phyloP scores from a whole-genome alignment of 768 basidiomycete species.

The Phylloporus rhodoxanthus region DNA sequence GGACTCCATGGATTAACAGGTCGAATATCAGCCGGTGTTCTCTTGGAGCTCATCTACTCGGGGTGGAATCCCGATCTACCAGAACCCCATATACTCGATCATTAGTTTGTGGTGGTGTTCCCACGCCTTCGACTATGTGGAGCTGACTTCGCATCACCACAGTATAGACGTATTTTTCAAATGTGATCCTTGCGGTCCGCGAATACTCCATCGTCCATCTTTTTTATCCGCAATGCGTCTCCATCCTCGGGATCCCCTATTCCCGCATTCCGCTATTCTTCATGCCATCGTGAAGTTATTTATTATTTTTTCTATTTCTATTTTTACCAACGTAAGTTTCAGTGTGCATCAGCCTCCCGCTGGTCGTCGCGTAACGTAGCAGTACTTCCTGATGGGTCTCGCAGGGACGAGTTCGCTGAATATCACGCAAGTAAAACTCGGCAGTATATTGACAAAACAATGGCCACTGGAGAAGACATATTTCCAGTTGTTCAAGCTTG shows the following conservation, averaged over 20 bases:
- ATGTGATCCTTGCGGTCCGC: conserved; percentile 81
- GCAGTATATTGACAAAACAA: conserved; percentile 80
- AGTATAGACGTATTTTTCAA: conserved; percentile 87
- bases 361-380: conserved; percentile 71
- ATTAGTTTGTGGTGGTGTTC: conserved; percentile 53
- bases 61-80: conserved; percentile 87
- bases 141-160: conserved; percentile 14
- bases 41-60: conserved; percentile 62
- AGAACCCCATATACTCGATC: conserved; percentile 63
- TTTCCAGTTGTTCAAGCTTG: conserved; percentile 86
- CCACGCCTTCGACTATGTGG: conserved; percentile 2
- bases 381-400: conserved; percentile 64
- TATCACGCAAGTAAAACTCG: conserved; percentile 85
- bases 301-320: neutral
- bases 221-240: conserved; percentile 77
- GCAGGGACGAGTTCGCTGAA: conserved; percentile 82
- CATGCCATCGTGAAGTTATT: conserved; percentile 72
- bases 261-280: conserved; percentile 84
- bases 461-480: conserved; percentile 85
- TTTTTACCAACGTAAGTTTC: conserved; percentile 8
- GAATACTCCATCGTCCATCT: conserved; percentile 74
- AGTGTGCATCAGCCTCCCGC: conserved; percentile 81
- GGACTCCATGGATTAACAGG: conserved; percentile 37
- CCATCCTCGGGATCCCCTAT: conserved; percentile 73
- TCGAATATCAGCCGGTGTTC: conserved; percentile 43